phyloP scores from a whole-genome alignment of 495 filamentous ascomycete genomes.

The Aspergillus funiculosus region DNA sequence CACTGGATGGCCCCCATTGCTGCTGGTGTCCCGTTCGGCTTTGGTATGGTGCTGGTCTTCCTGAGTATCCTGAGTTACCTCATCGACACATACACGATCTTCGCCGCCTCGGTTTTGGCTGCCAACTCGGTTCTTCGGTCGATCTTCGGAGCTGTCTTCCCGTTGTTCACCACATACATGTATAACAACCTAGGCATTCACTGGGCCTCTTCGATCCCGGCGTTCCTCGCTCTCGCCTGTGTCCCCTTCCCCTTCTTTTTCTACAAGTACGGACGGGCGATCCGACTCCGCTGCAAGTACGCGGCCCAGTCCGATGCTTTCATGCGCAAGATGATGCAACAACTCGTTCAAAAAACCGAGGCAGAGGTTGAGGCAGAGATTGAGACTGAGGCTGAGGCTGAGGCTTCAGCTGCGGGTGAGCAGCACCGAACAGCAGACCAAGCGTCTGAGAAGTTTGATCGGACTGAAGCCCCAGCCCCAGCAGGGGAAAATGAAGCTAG shows the following conservation, averaged over 20 bases:
- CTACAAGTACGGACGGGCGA: slow-evolving; percentile 63
- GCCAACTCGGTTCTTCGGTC: slow-evolving; percentile 68
- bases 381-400: slow-evolving; percentile 9
- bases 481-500: slow-evolving; percentile 22
- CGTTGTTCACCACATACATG: slow-evolving; percentile 76
- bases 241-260: slow-evolving; percentile 78
- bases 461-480: slow-evolving; percentile 37
- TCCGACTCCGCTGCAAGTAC: slow-evolving; percentile 69
- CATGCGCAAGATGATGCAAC: slow-evolving; percentile 40
- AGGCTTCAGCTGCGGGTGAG: no score
- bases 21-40: slow-evolving; percentile 64
- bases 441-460: slow-evolving; percentile 28
- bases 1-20: slow-evolving; percentile 65
- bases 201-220: slow-evolving; percentile 74
- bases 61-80: slow-evolving; percentile 71
- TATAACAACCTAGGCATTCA: slow-evolving; percentile 70
- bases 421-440: no score
- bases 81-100: slow-evolving; percentile 77
- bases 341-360: slow-evolving; percentile 20
- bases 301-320: slow-evolving; percentile 51
- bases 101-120: slow-evolving; percentile 73
- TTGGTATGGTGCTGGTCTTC: slow-evolving; percentile 72
- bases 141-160: slow-evolving; percentile 75
- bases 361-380: slow-evolving; percentile 8
- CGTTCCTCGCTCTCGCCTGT: slow-evolving; percentile 69